Base-by-base conservation (phyloP, 2,329 filamentous ascomycete species). In the Botrytis porri region DNA sequence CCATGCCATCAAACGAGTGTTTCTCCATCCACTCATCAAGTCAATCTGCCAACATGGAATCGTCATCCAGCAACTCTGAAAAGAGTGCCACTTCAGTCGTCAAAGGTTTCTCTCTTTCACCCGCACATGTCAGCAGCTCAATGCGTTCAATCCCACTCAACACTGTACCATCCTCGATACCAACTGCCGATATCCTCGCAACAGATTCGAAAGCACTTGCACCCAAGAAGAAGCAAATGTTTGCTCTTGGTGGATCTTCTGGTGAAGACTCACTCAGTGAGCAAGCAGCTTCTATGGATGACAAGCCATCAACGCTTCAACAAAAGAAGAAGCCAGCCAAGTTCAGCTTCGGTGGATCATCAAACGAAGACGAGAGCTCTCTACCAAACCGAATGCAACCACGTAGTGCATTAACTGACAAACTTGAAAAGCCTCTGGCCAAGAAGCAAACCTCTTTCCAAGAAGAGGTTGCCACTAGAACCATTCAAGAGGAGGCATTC, bases 31-130 rank as follows among this genome's bases (percentile, higher is more conserved):
- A 81, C 57, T 77, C 78, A 48, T 76, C 75, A 37, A 69, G 72
- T 48, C 73, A 71, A 73, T 57, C 85, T 18, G 83, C 84, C 35
- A 84, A 84, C 8, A 83, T 83, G 73, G 83, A 86, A 72, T 83
- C 82, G 70, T 57, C 67, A 1, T 37, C 20, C 25, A 54, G 37
- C 16, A 43, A 29, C 35, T 67, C 62, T 6, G 84, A 86, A 73
- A 75, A 77, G 70, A 82, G 80, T 59, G 77, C 81, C 9, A 85
- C 83, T 74, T 95, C 91, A 75, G 88, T 97, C 73, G 91, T 97
- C 70, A 92, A 93, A 76, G 95, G 95, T 73, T 97, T 98, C 83
- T 93, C 92, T 8, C 97, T 98, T 83, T 93, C 92, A 7, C 93
- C 93, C 2, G 91, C 92, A 39, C 89, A 91, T 74, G 86, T 92